A percentile compares a stretch with the other conserved stretches of the same genome.
Conservation (phyloP, 768 basidiomycete genomes). For the Boletus patriciae region DNA sequence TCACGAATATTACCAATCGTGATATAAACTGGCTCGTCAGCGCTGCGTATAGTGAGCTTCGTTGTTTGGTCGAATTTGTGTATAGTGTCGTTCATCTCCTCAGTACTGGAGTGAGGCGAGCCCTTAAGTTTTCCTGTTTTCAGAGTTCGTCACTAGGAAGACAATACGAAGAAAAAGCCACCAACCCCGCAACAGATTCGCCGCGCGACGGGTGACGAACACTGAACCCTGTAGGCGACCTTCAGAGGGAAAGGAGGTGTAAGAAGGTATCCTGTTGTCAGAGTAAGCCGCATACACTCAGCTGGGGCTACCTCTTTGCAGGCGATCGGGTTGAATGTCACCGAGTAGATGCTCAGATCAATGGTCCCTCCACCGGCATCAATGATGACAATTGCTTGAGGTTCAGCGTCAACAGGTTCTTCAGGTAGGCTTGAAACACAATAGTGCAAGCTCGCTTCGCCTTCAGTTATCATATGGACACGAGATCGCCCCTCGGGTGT, state of each 20-base stretch:
- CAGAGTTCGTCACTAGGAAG: background rate
- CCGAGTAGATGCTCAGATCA: constrained; percentile 38
- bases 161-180: background rate
- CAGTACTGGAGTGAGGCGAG: background rate
- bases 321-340: constrained; percentile 15
- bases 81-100: constrained; percentile 3
- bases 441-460: constrained; percentile 26
- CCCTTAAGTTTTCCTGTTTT: constrained; percentile 9
- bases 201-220: constrained; percentile 45
- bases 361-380: constrained; percentile 44
- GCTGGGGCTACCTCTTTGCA: constrained; percentile 37
- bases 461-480: constrained; percentile 25
- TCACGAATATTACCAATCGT: background rate
- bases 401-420: constrained; percentile 15
- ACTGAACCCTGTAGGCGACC: constrained; percentile 48
- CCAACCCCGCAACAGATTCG: constrained; percentile 35
- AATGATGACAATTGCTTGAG: constrained; percentile 39
- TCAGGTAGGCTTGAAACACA: constrained; percentile 43
- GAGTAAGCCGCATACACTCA: constrained; percentile 20
- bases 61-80: constrained; percentile 10
- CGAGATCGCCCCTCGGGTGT: constrained; percentile 8
- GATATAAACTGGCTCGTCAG: background rate
- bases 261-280: background rate
- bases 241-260: constrained; percentile 10
- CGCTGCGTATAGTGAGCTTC: constrained; percentile 3